These are phyloP conservation scores for Aquilaria agallochum DNA, from an alignment of 441 rosid genomes.

Conservation along the genomic window DNA sequence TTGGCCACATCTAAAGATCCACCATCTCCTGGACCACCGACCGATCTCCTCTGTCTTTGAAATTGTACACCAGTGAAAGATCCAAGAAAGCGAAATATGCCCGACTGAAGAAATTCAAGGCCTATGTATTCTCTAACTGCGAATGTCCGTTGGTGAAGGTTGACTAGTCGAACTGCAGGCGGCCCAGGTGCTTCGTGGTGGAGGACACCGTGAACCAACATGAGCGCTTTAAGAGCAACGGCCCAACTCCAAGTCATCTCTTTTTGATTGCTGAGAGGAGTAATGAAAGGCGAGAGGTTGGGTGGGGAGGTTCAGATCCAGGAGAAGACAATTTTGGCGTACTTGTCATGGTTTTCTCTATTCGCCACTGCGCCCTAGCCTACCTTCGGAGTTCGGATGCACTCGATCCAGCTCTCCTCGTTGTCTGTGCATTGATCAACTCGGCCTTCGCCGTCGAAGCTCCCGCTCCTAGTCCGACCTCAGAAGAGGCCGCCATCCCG, in stretches of 20 bases:
- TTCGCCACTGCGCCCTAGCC: too few relatives aligned
- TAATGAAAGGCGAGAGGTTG: constrained; percentile 45
- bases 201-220: constrained; percentile 76
- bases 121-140: constrained; percentile 33
- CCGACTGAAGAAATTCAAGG: constrained; percentile 52
- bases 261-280: constrained; percentile 41
- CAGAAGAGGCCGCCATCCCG: too few relatives aligned
- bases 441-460: too few relatives aligned
- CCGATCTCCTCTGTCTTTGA: background rate
- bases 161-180: constrained; percentile 70
- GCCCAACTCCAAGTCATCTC: constrained; percentile 62
- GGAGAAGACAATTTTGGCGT: constrained; percentile 50
- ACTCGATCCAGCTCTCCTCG: too few relatives aligned
- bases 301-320: constrained; percentile 64
- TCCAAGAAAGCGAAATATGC: constrained; percentile 56
- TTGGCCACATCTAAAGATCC: constrained; percentile 7
- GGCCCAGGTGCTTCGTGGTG: constrained; percentile 42
- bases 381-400: too few relatives aligned
- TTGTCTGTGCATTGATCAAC: too few relatives aligned
- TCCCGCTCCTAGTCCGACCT: too few relatives aligned
- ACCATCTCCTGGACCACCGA: constrained; percentile 1
- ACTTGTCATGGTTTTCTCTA: constrained; percentile 34
- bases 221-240: constrained; percentile 66
- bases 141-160: constrained; percentile 46
- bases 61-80: background rate